These are phyloP conservation scores for Aureobasidium sp. DNA, from an alignment of 2,329 filamentous ascomycete genomes.

Conservation along the genomic window DNA sequence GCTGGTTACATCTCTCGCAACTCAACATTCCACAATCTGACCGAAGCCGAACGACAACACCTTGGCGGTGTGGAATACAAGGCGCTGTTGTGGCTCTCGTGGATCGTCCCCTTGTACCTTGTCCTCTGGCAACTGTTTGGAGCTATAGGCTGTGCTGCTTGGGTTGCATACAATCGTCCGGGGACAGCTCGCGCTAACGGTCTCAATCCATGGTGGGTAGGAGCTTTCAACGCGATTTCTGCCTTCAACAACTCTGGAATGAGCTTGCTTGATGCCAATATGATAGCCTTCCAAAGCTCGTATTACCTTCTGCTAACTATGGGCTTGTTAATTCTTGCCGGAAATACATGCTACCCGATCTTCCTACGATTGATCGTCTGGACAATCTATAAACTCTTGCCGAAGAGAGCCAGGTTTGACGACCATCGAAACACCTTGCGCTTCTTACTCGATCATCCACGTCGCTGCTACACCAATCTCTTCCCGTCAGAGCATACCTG, in stretches of 20 bases:
- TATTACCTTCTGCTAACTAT: conserved; percentile 42
- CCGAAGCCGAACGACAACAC: conserved; percentile 45
- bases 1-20: conserved; percentile 38
- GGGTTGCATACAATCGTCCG: conserved; percentile 47
- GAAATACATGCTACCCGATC: conserved; percentile 51
- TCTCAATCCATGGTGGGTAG: conserved; percentile 59
- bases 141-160: conserved; percentile 52
- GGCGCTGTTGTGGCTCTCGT: conserved; percentile 51
- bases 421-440: conserved; percentile 38
- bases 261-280: conserved; percentile 58
- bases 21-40: conserved; percentile 48
- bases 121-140: conserved; percentile 52
- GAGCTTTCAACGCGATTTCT: conserved; percentile 58
- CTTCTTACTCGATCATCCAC: conserved; percentile 55
- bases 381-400: conserved; percentile 42
- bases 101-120: conserved; percentile 55
- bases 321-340: conserved; percentile 42
- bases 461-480: conserved; percentile 54
- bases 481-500: conserved; percentile 54
- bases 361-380: conserved; percentile 53
- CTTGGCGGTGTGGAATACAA: conserved; percentile 58
- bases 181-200: conserved; percentile 45
- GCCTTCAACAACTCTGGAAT: conserved; percentile 68
- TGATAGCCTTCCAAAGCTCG: conserved; percentile 49
- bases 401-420: conserved; percentile 31